Evolutionary conservation across 2,329 filamentous ascomycete genomes (phyloP).

Genomic region (Fusarium floridanum): DNA sequence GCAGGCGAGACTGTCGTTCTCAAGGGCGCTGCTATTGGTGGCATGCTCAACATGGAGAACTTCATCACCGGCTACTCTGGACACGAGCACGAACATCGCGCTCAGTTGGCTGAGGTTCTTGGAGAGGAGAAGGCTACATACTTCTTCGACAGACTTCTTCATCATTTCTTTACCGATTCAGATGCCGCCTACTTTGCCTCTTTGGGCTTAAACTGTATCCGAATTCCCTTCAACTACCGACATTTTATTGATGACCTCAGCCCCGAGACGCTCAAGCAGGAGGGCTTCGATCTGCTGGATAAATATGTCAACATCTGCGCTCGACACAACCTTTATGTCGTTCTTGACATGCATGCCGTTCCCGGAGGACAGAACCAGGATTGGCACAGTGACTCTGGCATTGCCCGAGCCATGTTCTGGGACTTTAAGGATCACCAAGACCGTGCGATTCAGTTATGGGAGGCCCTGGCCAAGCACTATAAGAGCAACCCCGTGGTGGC

Average conservation of each 20-base stretch:
- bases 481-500: conserved; percentile 57
- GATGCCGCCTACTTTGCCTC: conserved; percentile 70
- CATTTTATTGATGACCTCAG: conserved; percentile 68
- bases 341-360: conserved; percentile 60
- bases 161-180: conserved; percentile 70
- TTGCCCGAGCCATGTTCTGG: conserved; percentile 59
- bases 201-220: conserved; percentile 68
- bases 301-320: conserved; percentile 61
- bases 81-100: conserved; percentile 68
- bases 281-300: conserved; percentile 64
- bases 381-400: conserved; percentile 59
- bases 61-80: conserved; percentile 74
- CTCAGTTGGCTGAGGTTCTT: conserved; percentile 64
- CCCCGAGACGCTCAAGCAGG: conserved; percentile 60
- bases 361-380: conserved; percentile 63
- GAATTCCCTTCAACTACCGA: conserved; percentile 72
- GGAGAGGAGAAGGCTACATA: conserved; percentile 69
- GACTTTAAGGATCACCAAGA: conserved; percentile 62
- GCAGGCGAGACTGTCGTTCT: conserved; percentile 61
- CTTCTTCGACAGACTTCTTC: conserved; percentile 69
- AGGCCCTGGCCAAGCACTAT: conserved; percentile 57
- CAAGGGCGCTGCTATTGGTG: conserved; percentile 50
- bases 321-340: conserved; percentile 58
- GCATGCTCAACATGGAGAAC: conserved; percentile 66
- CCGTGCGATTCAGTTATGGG: conserved; percentile 59